Evolutionary conservation across 2,329 filamentous ascomycete genomes (phyloP).

Genomic region (Ascosphaera aggregata): DNA sequence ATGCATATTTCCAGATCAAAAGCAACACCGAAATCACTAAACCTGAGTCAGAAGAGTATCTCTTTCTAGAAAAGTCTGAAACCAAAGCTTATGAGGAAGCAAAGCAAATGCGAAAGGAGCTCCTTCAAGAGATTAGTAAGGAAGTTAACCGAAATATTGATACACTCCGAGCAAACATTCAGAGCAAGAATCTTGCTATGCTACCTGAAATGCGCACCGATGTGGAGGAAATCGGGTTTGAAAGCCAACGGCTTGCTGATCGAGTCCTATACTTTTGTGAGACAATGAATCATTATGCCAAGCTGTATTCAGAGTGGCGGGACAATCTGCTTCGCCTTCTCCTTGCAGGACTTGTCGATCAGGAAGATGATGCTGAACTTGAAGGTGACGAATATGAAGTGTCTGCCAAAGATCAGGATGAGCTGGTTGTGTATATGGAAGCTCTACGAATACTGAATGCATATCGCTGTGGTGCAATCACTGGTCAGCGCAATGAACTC

Average conservation of each 20-base stretch:
- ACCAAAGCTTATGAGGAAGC: conserved; percentile 52
- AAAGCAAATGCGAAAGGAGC: conserved; percentile 53
- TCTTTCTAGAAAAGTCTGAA: conserved; percentile 44
- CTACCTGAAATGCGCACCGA: conserved; percentile 37
- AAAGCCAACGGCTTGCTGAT: conserved; percentile 43
- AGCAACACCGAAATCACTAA: conserved; percentile 38
- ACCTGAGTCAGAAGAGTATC: conserved; percentile 44
- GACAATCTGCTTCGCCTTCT: conserved; percentile 48
- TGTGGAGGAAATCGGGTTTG: conserved; percentile 40
- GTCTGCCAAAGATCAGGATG: conserved; percentile 69
- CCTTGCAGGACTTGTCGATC: conserved; percentile 54
- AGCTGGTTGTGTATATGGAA: conserved; percentile 70
- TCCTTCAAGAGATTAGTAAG: conserved; percentile 35
- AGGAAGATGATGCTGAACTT: conserved; percentile 49
- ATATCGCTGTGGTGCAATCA: conserved; percentile 54
- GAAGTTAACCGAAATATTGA: conserved; percentile 43
- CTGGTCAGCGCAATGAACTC: conserved; percentile 53
- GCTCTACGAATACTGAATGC: conserved; percentile 51
- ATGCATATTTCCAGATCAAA: conserved; percentile 65
- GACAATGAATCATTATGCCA: conserved; percentile 48
- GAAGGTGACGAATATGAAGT: conserved; percentile 81
- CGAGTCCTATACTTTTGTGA: conserved; percentile 40
- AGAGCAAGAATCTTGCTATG: conserved; percentile 31
- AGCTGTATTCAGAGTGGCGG: conserved; percentile 51
- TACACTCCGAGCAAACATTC: conserved; percentile 30